Evolutionary conservation across 2,329 filamentous ascomycete genomes (phyloP).

Genomic region (Apiospora sp.): DNA sequence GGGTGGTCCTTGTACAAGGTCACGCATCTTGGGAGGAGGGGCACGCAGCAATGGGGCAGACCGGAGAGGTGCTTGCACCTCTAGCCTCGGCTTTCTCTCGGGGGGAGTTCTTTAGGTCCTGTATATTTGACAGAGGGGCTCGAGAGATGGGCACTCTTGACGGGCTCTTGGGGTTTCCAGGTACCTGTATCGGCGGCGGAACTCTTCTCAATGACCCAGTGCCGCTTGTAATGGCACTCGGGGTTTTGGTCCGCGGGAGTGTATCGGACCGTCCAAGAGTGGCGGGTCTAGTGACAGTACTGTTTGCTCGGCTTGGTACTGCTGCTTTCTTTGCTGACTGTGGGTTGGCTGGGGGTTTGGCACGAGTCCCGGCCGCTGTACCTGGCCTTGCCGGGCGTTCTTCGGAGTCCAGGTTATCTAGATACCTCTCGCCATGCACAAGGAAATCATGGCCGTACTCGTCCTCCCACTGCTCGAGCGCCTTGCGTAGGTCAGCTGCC

Average conservation of each 20-base stretch:
- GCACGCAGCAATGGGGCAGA: conserved; percentile 66
- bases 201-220: conserved; percentile 44
- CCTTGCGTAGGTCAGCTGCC: conserved; percentile 80
- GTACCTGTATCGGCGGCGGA: conserved; percentile 33
- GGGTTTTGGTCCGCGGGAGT: conserved; percentile 61
- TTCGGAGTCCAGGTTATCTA: conserved; percentile 79
- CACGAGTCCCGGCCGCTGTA: conserved; percentile 59
- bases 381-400: conserved; percentile 63
- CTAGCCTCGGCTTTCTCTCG: conserved; percentile 66
- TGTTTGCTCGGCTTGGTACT: conserved; percentile 46
- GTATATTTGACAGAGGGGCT: conserved; percentile 72
- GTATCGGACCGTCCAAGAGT: conserved; percentile 38
- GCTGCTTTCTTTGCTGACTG: conserved; percentile 52
- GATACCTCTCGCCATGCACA: conserved; percentile 89
- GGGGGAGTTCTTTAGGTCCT: conserved; percentile 82
- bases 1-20: conserved; percentile 65
- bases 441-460: conserved; percentile 94
- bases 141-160: conserved; percentile 72
- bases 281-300: conserved; percentile 34
- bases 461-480: conserved; percentile 88
- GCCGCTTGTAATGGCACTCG: conserved; percentile 50
- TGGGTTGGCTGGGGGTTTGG: conserved; percentile 78
- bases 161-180: conserved; percentile 55
- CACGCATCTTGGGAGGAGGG: conserved; percentile 92
- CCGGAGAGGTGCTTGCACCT: conserved; percentile 56